Evolutionary conservation across 331 rosid genomes (phyloP).

Genomic region (Spiraea crenata): DNA sequence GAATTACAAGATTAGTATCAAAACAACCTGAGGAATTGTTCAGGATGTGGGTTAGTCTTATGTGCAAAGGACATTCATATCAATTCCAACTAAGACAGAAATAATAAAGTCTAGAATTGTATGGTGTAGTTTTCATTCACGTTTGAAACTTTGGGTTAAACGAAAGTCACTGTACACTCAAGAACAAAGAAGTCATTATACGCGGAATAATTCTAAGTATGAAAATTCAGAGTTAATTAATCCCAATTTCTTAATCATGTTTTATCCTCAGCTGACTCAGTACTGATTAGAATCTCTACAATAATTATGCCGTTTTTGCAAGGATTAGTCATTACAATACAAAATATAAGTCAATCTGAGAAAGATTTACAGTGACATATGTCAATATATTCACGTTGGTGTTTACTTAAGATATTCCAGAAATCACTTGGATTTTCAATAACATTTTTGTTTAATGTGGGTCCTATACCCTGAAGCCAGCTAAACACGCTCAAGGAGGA

Average conservation of each 20-base stretch:
- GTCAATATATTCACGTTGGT: too few relatives aligned
- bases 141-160: conserved; percentile 2
- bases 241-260: not conserved
- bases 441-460: too few relatives aligned
- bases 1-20: not conserved
- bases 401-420: too few relatives aligned
- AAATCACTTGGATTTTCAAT: too few relatives aligned
- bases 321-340: not conserved
- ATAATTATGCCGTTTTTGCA: not conserved
- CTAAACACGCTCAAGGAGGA: too few relatives aligned
- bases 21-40: not conserved
- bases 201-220: not conserved
- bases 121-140: not conserved
- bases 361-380: not conserved
- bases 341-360: not conserved
- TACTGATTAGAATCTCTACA: not conserved
- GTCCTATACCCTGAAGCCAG: too few relatives aligned
- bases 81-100: not conserved
- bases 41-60: not conserved
- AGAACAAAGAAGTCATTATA: not conserved
- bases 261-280: conserved; percentile 11
- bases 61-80: not conserved
- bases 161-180: not conserved
- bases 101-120: not conserved
- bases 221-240: not conserved